Evolutionary conservation across 805 yeast genomes (phyloP), one percentile per base, ranked within the genome.

Genomic region (Candida easanensis): DNA sequence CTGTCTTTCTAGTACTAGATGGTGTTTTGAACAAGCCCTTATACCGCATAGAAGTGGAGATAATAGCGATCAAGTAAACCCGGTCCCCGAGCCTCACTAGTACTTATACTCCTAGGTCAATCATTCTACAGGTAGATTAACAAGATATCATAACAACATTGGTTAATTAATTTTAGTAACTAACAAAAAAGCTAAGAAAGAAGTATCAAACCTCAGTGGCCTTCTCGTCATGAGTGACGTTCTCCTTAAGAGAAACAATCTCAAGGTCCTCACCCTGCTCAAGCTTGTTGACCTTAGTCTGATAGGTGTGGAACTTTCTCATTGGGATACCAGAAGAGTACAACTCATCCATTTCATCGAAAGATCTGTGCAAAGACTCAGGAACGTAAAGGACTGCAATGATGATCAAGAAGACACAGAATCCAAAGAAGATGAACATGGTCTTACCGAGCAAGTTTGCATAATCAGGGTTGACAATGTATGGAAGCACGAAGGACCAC

Each of bases 301-400:
- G 36, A 33, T 41, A 41, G 10, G 33, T 10, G 26, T 35, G 40
- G 38, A 60, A 64, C 19, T 57, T 44, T 54, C 66, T 54, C 19
- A 64, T 51, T 19, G 61, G 57, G 34, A 64, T 45, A n/a, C 51
- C 44, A 27, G 48, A 51, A 34, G 54, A 62, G 58, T 76, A 79
- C 64, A 78, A 62, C 40, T 63, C 62, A 58, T 78, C 84, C 53
- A 79, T 63, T 50, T 79, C 82, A 42, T 77, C 80, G 53, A 64
- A 76, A 0, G 81, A 73, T 57, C 78, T 68, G 37, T 66, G 66
- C 48, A 64, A 64, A 20, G 80, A 73, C 58, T 79, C 84, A 14
- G 84, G 82, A 45, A 76, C 65, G 39, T 69, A 67, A 57, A 74
- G 71, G 60, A 58, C 73, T 21, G 62, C 57, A 70, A 73, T 71